Conservation (phyloP, 768 basidiomycete genomes). For the Chalciporus pseudorubinellus region DNA sequence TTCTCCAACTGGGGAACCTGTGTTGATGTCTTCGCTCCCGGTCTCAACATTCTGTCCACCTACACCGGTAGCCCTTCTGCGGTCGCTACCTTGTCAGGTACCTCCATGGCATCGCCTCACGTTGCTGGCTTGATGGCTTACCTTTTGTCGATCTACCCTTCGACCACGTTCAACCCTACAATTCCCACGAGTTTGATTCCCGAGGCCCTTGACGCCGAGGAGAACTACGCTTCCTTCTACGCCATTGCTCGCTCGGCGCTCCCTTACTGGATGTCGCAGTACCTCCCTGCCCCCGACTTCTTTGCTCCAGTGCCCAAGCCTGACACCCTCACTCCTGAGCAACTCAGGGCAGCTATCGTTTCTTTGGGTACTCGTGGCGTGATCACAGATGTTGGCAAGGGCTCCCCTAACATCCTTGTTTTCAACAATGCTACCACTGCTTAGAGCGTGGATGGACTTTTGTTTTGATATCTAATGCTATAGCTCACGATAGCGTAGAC, state of each 20-base stretch:
- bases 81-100: conserved; percentile 80
- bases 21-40: conserved; percentile 92
- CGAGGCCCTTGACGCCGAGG: conserved; percentile 33
- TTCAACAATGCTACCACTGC: conserved; percentile 79
- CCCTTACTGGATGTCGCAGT: conserved; percentile 54
- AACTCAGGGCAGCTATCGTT: conserved; percentile 76
- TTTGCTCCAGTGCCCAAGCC: conserved; percentile 44
- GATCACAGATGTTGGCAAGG: conserved; percentile 44
- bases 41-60: conserved; percentile 87
- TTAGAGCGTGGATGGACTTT: conserved; percentile 3
- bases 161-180: conserved; percentile 54
- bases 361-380: conserved; percentile 52
- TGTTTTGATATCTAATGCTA: conserved; percentile 1
- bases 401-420: conserved; percentile 69
- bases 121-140: conserved; percentile 89
- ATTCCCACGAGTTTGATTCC: conserved; percentile 40
- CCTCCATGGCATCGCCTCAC: conserved; percentile 95
- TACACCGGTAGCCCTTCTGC: conserved; percentile 64
- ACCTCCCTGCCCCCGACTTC: conserved; percentile 54
- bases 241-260: conserved; percentile 52
- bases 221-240: conserved; percentile 47
- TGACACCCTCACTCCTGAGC: conserved; percentile 54
- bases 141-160: conserved; percentile 85
- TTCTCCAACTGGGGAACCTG: conserved; percentile 92
- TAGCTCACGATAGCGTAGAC: neutral